These are phyloP conservation scores for Lonicera japonica DNA, from an alignment of 129 eudicot species.

Conservation along the genomic window DNA sequence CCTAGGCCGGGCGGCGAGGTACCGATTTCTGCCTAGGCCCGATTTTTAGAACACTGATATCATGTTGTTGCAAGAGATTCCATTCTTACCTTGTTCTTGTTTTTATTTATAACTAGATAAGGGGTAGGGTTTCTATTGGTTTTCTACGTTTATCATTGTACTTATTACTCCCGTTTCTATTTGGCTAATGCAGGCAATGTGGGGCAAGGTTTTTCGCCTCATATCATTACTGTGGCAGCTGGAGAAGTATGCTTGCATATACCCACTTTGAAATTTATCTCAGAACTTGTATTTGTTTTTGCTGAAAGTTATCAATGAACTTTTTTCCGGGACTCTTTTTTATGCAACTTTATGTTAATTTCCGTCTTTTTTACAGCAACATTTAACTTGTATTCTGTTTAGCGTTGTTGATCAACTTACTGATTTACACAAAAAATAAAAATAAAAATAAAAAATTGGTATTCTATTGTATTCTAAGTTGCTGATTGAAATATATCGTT, in stretches of 20 bases:
- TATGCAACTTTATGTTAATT: too few species aligned
- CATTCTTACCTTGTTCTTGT: not conserved
- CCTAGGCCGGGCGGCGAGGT: too few species aligned
- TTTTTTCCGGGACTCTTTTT: too few species aligned
- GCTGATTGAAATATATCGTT: too few species aligned
- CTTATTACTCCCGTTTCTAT: slow-evolving; percentile 3
- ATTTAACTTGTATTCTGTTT: too few species aligned
- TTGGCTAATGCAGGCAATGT: slow-evolving; percentile 40
- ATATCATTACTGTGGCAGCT: slow-evolving; percentile 51
- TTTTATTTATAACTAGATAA: not conserved
- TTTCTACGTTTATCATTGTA: not conserved
- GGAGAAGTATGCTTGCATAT: slow-evolving; percentile 56
- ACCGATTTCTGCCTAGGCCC: too few species aligned
- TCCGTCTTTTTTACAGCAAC: not conserved
- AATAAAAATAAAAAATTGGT: too few species aligned
- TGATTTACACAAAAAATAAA: too few species aligned
- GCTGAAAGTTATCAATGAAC: too few species aligned
- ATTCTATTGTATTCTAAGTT: too few species aligned
- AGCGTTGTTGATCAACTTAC: not conserved
- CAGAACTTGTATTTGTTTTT: not conserved
- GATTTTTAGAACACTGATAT: too few species aligned
- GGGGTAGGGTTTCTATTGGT: not conserved
- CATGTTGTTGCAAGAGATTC: slow-evolving; percentile 2
- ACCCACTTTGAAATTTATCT: not conserved
- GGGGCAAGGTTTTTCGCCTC: slow-evolving; percentile 64